Conservation (phyloP, 108 stramenopile genomes). For the Nitzschia palea region DNA sequence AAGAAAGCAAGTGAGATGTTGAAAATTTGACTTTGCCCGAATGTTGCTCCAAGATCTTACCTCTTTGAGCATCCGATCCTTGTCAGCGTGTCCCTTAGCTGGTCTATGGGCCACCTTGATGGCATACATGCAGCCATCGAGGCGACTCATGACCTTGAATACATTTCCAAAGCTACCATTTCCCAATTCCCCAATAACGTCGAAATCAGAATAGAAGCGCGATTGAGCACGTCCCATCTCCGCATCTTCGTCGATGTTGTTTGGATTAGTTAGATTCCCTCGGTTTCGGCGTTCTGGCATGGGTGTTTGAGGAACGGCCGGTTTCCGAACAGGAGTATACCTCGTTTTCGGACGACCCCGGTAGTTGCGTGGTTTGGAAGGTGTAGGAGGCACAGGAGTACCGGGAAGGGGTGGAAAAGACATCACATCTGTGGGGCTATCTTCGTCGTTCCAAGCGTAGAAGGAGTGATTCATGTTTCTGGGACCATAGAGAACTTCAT, state of each 20-base stretch:
- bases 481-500: neutral
- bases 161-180: slow-evolving; percentile 81
- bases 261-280: neutral
- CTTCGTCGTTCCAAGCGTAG: slow-evolving; percentile 20
- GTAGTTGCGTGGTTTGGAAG: slow-evolving; percentile 24
- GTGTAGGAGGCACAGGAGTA: slow-evolving; percentile 23
- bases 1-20: neutral
- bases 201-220: slow-evolving; percentile 75
- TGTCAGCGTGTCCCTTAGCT: slow-evolving; percentile 61
- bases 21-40: neutral
- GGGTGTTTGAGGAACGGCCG: slow-evolving; percentile 36
- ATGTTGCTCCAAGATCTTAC: slow-evolving; percentile 21
- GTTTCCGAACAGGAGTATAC: slow-evolving; percentile 31
- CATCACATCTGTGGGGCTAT: slow-evolving; percentile 62
- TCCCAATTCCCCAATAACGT: slow-evolving; percentile 74
- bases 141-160: slow-evolving; percentile 68
- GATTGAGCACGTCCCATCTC: slow-evolving; percentile 11
- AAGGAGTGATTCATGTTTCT: slow-evolving; percentile 7
- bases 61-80: slow-evolving; percentile 84
- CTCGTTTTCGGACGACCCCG: slow-evolving; percentile 14
- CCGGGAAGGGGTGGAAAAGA: slow-evolving; percentile 29
- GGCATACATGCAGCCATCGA: slow-evolving; percentile 84
- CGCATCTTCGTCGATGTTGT: slow-evolving; percentile 11
- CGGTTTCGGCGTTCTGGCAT: slow-evolving; percentile 15
- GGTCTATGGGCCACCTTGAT: slow-evolving; percentile 79